Base-by-base conservation (phyloP, 2,329 filamentous ascomycete species). In the Xylaria sp. region DNA sequence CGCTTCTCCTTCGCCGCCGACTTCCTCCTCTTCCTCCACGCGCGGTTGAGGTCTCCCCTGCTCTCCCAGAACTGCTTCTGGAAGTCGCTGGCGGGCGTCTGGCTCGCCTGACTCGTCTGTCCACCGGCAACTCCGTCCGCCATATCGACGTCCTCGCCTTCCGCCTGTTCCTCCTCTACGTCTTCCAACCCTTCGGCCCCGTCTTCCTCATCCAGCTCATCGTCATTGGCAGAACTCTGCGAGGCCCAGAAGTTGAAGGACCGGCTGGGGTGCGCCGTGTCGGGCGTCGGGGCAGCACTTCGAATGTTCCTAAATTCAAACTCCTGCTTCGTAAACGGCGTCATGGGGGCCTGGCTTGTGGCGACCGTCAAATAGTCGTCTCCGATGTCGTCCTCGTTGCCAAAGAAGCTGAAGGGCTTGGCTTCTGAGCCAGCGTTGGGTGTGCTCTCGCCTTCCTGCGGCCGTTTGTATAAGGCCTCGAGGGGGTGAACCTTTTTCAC, bases 261-360 rank as follows among this genome's bases (percentile, higher is more conserved):
- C 32, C 89, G 87, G 46, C 84, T 89, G 1, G 92, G 89, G 67
- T 94, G 89, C 1, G 93, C 93, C 0, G 96, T 98, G 77, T 99
- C 96, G 0, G 96, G 96, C 0, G 96, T 99, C 0, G 96, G 96
- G 2, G 96, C 96, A 6, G 94, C 94, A 77, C 94, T 97, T 64
- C 96, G 87, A n/a, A 92, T 77, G 59, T 87, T 88, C 69, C 94
- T 87, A 81, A 84, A 89, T 73, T 93, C 90, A 34, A 95, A 83
- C 72, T 98, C 95, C 72, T 90, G 87, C 70, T 90, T 89, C 0
- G 92, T 93, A 78, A 90, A 97, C 0, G 95, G 95, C 0, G 95
- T 97, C 80, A 93, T 89, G 13, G 94, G 94, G 4, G 83, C 76
- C 12, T 86, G 79, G 25, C 67, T 71, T 5, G 70, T 67, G 4